phyloP scores from a whole-genome alignment of 2,329 filamentous ascomycete genomes.

The Aspergillus pseudoviridinutans region DNA sequence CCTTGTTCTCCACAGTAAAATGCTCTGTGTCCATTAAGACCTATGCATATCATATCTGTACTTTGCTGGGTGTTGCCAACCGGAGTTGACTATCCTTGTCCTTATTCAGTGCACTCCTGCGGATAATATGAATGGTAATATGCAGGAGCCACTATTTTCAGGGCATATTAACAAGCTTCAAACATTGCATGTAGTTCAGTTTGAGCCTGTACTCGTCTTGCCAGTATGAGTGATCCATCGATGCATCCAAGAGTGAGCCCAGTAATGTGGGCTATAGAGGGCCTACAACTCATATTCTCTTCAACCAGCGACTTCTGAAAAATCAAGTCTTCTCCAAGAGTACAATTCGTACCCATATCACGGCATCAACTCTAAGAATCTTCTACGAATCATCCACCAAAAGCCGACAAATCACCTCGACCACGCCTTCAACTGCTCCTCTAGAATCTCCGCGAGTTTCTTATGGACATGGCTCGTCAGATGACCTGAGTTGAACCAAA shows the following conservation, averaged over 20 bases:
- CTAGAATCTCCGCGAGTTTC: conserved; percentile 30
- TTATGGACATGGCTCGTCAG: conserved; percentile 42
- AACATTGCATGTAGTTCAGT: background rate
- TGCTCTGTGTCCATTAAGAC: too few species aligned
- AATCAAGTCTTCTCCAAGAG: too few species aligned
- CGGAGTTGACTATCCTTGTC: too few species aligned
- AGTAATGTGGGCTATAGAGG: background rate
- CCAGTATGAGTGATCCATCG: background rate
- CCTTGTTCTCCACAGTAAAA: background rate
- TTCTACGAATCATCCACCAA: background rate
- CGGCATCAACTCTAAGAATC: background rate
- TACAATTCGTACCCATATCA: too few species aligned
- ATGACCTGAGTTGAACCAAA: conserved; percentile 49
- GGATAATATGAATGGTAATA: too few species aligned
- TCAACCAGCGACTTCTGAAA: background rate
- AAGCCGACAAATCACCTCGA: background rate
- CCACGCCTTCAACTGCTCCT: conserved; percentile 12
- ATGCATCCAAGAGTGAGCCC: background rate
- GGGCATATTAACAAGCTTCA: too few species aligned
- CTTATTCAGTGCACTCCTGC: too few species aligned
- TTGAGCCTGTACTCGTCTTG: background rate
- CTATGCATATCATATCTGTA: background rate
- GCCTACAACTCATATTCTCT: background rate
- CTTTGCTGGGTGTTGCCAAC: too few species aligned
- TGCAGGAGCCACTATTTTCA: too few species aligned